A percentile compares a stretch with the other conserved stretches of the same genome.
Evolutionary conservation across 2,329 filamentous ascomycete species (phyloP).

Genomic region (Lasiodiplodia gonubiensis): DNA sequence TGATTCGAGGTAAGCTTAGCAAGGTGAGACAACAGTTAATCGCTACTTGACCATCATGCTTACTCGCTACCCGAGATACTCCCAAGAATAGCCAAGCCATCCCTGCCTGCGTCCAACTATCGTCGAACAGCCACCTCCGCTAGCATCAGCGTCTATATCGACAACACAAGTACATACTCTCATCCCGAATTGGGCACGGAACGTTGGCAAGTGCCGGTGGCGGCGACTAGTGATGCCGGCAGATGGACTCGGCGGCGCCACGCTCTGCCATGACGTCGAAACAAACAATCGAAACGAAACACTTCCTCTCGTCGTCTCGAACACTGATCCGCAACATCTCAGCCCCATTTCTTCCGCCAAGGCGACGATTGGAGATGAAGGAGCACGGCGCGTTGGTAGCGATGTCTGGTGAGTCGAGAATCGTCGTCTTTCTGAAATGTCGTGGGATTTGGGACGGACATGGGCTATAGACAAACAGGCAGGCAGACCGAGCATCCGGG

Average conservation of each 20-base stretch:
- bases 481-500: conserved; percentile 9
- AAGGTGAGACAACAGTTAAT: conserved; percentile 1
- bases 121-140: neutral
- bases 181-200: neutral
- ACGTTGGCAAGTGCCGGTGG: neutral
- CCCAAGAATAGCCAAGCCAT: neutral
- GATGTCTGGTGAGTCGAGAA: neutral
- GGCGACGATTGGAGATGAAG: conserved; percentile 7
- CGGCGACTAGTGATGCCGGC: neutral
- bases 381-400: neutral
- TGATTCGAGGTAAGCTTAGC: conserved; percentile 3
- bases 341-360: neutral
- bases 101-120: neutral
- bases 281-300: conserved; percentile 15
- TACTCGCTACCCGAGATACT: neutral
- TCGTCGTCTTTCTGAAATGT: conserved; percentile 1
- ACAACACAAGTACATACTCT: neutral
- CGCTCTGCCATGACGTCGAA: neutral
- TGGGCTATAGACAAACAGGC: neutral
- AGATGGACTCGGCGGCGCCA: conserved; percentile 9
- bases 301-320: conserved; percentile 12
- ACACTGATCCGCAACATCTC: neutral
- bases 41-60: neutral
- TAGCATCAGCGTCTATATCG: neutral
- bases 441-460: neutral